phyloP scores from a whole-genome alignment of 2,329 filamentous ascomycete genomes.

The Dactylonectria estremocensis region DNA sequence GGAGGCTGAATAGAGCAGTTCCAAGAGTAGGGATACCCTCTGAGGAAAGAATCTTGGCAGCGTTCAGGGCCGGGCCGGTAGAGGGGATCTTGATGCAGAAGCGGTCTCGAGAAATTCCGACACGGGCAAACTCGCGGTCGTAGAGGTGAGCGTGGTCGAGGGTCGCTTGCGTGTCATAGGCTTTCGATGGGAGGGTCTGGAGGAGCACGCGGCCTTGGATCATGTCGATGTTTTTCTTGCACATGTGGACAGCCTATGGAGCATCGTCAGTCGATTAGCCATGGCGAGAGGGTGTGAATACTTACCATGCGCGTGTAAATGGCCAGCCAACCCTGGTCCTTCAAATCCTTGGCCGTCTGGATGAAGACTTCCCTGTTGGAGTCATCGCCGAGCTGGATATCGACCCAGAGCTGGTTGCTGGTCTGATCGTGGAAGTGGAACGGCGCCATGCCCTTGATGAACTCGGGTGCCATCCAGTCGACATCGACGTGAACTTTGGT shows the following conservation, averaged over 20 bases:
- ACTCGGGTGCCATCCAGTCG: constrained; percentile 67
- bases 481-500: constrained; percentile 64
- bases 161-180: constrained; percentile 61
- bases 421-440: constrained; percentile 65
- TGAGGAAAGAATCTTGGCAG: constrained; percentile 57
- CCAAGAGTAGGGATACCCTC: constrained; percentile 65
- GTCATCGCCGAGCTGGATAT: constrained; percentile 60
- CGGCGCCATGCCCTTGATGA: constrained; percentile 59
- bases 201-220: constrained; percentile 65
- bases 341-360: constrained; percentile 60
- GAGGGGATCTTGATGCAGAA: constrained; percentile 68
- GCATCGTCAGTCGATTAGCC: not conserved
- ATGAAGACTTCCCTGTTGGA: constrained; percentile 61
- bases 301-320: constrained; percentile 62
- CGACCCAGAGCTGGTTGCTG: constrained; percentile 65
- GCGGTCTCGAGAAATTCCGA: constrained; percentile 61
- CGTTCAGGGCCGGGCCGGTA: constrained; percentile 63
- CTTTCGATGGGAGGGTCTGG: constrained; percentile 63
- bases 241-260: constrained; percentile 60
- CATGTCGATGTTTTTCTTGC: constrained; percentile 61
- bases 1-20: constrained; percentile 63
- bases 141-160: constrained; percentile 63
- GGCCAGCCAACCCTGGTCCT: constrained; percentile 62
- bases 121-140: constrained; percentile 61
- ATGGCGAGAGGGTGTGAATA: no score